Evolutionary conservation across 139 green algal species (phyloP).

Genomic region (Coccomyxa sp.): DNA sequence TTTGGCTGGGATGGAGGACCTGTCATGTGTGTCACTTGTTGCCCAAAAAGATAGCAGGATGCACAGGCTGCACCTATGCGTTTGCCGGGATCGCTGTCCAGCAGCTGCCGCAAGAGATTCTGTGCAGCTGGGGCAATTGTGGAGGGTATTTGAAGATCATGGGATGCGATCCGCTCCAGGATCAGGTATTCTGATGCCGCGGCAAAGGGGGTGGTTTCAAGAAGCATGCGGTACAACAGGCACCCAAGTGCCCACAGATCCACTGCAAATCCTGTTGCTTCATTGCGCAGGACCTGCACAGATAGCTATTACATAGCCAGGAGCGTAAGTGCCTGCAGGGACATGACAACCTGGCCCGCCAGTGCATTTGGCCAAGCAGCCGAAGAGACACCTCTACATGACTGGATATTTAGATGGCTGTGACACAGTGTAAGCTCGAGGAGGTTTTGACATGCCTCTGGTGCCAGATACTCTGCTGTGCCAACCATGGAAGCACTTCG

Average conservation of each 20-base stretch:
- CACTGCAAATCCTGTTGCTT: conserved; percentile 43
- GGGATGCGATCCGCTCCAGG: conserved; percentile 59
- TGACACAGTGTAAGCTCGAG: background rate
- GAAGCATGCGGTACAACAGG: conserved; percentile 54
- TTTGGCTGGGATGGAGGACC: background rate
- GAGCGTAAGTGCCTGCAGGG: background rate
- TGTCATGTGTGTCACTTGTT: background rate
- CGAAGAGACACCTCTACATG: background rate
- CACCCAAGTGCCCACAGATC: conserved; percentile 86
- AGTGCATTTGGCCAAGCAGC: background rate
- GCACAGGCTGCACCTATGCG: conserved; percentile 47
- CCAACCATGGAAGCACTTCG: conserved; percentile 71
- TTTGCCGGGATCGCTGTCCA: conserved; percentile 49
- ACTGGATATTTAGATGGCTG: background rate
- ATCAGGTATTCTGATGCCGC: conserved; percentile 77
- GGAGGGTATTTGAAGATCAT: conserved; percentile 11
- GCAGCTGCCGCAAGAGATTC: conserved; percentile 63
- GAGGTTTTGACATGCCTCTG: conserved; percentile 43
- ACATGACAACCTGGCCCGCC: background rate
- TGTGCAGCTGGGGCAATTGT: conserved; percentile 25
- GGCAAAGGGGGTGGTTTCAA: conserved; percentile 72
- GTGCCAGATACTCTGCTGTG: conserved; percentile 85
- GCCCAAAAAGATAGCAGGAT: background rate
- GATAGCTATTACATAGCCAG: background rate
- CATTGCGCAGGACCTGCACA: conserved; percentile 68